A percentile compares a stretch with the other conserved stretches of the same genome.
These are phyloP conservation scores for Stereocaulon alpinum DNA, from an alignment of 495 filamentous ascomycete genomes.

Conservation along the genomic window DNA sequence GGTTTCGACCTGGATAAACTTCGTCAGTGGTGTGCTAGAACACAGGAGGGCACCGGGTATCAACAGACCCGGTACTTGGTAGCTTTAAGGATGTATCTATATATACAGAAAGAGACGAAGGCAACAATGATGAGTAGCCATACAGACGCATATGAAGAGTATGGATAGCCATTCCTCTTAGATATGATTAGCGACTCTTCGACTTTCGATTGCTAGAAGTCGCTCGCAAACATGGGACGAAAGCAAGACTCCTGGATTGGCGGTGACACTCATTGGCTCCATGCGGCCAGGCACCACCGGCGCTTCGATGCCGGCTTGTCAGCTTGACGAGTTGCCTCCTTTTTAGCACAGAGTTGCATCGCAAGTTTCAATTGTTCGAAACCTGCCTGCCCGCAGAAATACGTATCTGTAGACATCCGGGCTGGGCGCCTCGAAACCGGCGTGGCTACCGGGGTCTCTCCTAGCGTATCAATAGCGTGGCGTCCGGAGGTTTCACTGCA, in stretches of 20 bases:
- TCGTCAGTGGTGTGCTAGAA: background rate
- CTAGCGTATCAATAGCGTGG: no score
- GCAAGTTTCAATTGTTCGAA: no score
- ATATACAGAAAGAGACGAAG: background rate
- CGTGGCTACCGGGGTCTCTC: no score
- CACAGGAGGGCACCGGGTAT: no score
- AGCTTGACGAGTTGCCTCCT: no score
- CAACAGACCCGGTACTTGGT: background rate
- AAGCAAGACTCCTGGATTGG: background rate
- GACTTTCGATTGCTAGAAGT: background rate
- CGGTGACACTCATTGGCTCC: no score
- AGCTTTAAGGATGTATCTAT: background rate
- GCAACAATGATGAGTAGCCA: background rate
- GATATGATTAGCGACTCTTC: background rate
- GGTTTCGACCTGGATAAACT: constrained; percentile 11
- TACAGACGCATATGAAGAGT: background rate
- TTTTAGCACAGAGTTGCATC: no score
- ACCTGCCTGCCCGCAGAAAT: no score
- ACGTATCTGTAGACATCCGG: no score
- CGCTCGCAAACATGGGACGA: background rate
- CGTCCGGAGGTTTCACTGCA: no score
- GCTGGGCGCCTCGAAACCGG: no score
- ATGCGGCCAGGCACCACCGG: background rate
- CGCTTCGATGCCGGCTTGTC: background rate
- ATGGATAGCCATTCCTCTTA: background rate